Evolutionary conservation across 768 basidiomycete genomes (phyloP), one percentile per base, ranked within the genome.

Genomic region (Leucogyrophana mollusca): DNA sequence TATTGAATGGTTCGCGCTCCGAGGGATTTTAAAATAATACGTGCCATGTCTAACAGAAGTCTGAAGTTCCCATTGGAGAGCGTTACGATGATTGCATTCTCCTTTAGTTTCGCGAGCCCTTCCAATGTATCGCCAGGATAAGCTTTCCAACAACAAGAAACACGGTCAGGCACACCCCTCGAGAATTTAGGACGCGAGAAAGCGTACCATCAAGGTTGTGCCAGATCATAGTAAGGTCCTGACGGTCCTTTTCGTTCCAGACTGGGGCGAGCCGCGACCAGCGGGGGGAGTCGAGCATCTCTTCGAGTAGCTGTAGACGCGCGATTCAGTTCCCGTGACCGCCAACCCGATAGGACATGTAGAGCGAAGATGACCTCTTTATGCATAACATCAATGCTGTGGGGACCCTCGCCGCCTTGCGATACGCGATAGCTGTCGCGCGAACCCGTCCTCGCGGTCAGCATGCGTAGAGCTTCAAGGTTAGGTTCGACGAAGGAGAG

Each of bases 41-140:
- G 35, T 49, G 80, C 83, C 79, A 85, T 74, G 55, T 86, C 82
- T 0, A 81, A 61, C 3, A 86, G 68, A 4, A 85, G 64, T 14
- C 78, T 67, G 33, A 83, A 68, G 54, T 80, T 87, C 8, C 83
- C 85, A 49, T 87, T 87, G 0, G 83, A 85, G 0, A 87, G 64
- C 3, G 77, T 70, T 2, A 71, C 71, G 9, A 85, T 73, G 40
- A 83, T 70, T 0, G 59, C 58, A 5, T 74, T 57, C 39, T 79
- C 72, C 67, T 80, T 81, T 40, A 87, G 60, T 4, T 65, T 67
- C 35, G 71, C 54, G 11, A 87, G 65, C 0, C 79, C 80, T 0
- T 71, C 63, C 3, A 70, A 50, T 4, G 74, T 56, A 54, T 87
- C 85, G 3, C 77, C 70, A 6, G 27, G 27, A 78, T 83, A 87